phyloP scores from a whole-genome alignment of 768 basidiomycete genomes.

The Termitomyces sp. region DNA sequence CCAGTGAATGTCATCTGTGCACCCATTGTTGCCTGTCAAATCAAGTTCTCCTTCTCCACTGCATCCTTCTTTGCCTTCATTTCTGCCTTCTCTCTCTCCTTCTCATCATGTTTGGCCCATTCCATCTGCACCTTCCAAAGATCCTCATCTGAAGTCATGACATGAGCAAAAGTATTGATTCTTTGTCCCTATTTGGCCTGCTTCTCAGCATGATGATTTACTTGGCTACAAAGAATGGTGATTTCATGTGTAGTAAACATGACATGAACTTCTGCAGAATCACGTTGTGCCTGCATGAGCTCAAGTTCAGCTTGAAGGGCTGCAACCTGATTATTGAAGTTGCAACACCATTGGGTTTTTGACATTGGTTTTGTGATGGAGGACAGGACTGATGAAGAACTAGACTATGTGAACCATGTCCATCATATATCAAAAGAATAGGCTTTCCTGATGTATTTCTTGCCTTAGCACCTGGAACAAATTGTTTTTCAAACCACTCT shows the following conservation, averaged over 20 bases:
- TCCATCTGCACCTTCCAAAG: neutral
- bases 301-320: neutral
- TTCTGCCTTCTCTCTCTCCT: neutral
- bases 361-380: too few species aligned
- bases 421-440: conserved; percentile 39
- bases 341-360: too few species aligned
- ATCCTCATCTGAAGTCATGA: neutral
- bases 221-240: neutral
- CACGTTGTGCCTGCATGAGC: neutral
- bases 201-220: neutral
- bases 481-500: conserved; percentile 36
- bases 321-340: neutral
- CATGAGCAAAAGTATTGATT: neutral
- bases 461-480: conserved; percentile 31
- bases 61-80: neutral
- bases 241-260: neutral
- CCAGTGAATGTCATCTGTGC: neutral
- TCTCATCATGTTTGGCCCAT: neutral
- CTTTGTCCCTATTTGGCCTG: neutral
- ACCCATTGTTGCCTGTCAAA: neutral
- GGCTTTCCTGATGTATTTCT: conserved; percentile 13
- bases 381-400: too few species aligned
- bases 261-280: neutral
- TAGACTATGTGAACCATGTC: conserved; percentile 44
- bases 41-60: neutral